These are phyloP conservation scores for Tremellales sp. DNA, from an alignment of 1,284 basidiomycete species.

Conservation along the genomic window DNA sequence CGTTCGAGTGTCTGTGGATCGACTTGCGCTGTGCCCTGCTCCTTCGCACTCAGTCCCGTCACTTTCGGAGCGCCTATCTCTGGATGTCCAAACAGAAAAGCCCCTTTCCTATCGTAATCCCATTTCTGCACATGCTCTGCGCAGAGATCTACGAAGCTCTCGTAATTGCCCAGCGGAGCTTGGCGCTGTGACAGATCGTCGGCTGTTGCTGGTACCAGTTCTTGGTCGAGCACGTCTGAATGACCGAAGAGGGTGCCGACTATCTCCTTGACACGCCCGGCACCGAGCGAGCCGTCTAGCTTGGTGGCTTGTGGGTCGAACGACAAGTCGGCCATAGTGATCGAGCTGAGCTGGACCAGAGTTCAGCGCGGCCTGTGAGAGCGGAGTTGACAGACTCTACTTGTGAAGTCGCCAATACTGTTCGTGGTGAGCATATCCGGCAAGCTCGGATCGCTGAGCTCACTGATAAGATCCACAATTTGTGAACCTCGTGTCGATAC, in stretches of 20 bases:
- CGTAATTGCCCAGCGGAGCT: constrained; percentile 48
- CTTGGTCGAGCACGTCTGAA: constrained; percentile 15
- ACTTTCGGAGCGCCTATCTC: constrained; percentile 74
- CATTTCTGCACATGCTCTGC: constrained; percentile 57
- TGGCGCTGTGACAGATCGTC: constrained; percentile 13
- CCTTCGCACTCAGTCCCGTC: constrained; percentile 62
- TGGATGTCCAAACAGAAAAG: constrained; percentile 77
- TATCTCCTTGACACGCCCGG: neutral
- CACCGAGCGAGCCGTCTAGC: neutral
- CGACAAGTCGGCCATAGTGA: neutral
- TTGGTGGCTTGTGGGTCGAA: neutral
- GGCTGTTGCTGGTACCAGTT: constrained; percentile 29
- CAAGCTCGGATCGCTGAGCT: no score
- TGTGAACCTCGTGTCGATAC: no score
- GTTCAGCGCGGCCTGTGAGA: no score
- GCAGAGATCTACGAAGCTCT: constrained; percentile 60
- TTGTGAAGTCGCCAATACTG: no score
- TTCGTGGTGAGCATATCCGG: no score
- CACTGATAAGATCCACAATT: no score
- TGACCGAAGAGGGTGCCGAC: constrained; percentile 34
- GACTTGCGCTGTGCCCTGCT: constrained; percentile 57
- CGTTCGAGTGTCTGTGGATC: neutral
- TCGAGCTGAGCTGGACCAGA: neutral
- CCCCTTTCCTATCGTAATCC: constrained; percentile 58
- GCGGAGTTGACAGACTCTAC: no score